Conservation (phyloP, 169 alveolate genomes). For the Plasmodium cynomolgi region DNA sequence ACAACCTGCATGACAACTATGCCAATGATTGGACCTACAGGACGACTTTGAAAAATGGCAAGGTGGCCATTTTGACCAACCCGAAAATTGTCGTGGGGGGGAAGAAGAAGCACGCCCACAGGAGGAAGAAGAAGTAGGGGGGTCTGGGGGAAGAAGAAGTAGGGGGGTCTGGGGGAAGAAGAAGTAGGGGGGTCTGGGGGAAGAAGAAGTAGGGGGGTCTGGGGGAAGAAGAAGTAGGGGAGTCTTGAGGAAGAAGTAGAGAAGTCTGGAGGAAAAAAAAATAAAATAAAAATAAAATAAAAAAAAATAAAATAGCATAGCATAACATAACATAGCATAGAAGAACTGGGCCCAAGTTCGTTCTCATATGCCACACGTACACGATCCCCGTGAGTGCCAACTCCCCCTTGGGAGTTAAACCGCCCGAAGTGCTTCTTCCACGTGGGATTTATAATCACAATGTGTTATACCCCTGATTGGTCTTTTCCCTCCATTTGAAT, state of each 20-base stretch:
- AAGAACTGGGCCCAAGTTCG: neutral
- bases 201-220: neutral
- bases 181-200: slow-evolving; percentile 11
- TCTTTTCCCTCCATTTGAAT: neutral
- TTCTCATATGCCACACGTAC: neutral
- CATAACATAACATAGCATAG: too few species aligned
- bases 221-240: too few species aligned
- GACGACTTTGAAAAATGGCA: slow-evolving; percentile 65
- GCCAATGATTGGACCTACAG: slow-evolving; percentile 50
- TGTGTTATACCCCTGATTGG: neutral
- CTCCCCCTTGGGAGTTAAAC: neutral
- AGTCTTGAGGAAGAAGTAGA: too few species aligned
- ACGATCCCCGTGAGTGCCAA: neutral
- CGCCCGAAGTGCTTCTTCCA: neutral
- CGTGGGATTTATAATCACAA: neutral
- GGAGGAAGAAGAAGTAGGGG: slow-evolving; percentile 4
- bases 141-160: slow-evolving; percentile 23
- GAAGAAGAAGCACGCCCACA: slow-evolving; percentile 17
- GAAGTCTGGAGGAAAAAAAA: neutral
- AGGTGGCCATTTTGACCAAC: slow-evolving; percentile 43
- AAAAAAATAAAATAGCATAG: too few species aligned
- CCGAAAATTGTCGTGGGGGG: slow-evolving; percentile 73
- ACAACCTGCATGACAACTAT: slow-evolving; percentile 13
- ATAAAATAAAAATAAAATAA: neutral
- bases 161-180: slow-evolving; percentile 7